Conservation (phyloP, 2,329 filamentous ascomycete genomes). For the Gremmenia infestans region DNA sequence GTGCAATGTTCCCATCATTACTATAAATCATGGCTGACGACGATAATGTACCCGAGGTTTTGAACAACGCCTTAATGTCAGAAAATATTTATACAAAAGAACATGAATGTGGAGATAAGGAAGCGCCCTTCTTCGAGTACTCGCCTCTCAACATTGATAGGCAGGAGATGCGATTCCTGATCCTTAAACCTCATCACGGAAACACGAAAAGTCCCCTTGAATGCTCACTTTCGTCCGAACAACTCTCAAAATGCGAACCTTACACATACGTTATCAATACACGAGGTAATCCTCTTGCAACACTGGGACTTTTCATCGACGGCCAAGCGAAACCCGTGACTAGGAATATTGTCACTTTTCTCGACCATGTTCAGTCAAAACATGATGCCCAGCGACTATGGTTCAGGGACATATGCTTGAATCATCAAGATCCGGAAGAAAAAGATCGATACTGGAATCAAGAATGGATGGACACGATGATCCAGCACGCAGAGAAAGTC, state of each 20-base stretch:
- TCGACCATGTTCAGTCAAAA: constrained; percentile 1
- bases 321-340: background rate
- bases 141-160: constrained; percentile 2
- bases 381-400: constrained; percentile 1
- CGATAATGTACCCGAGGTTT: background rate
- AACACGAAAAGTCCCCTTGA: background rate
- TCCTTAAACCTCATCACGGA: constrained; percentile 3
- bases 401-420: constrained; percentile 9
- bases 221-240: background rate
- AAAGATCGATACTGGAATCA: constrained; percentile 8
- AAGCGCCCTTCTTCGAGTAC: background rate
- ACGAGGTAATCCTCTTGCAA: constrained; percentile 7
- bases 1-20: background rate
- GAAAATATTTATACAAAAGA: background rate
- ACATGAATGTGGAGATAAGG: background rate
- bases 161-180: constrained; percentile 12
- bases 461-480: constrained; percentile 13
- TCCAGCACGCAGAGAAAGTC: background rate
- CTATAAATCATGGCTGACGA: background rate
- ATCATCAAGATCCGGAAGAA: constrained; percentile 5
- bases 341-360: constrained; percentile 3
- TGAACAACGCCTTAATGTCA: background rate
- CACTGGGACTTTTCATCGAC: background rate
- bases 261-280: constrained; percentile 9
- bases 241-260: constrained; percentile 1